Base-by-base conservation (phyloP, 805 yeast species). In the Starmerella asiatica region DNA sequence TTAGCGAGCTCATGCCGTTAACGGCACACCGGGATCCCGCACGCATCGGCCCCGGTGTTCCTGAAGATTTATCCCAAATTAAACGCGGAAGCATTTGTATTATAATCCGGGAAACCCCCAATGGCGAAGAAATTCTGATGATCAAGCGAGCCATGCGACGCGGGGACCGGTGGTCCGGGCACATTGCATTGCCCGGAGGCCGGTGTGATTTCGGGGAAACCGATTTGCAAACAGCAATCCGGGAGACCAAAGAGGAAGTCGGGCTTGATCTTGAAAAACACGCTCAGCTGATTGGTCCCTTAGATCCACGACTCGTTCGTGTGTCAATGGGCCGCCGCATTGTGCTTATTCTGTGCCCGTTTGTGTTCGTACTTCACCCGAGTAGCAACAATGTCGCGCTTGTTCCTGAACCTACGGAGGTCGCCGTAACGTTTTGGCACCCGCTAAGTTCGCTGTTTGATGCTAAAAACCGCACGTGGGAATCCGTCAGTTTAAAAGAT, bases 101-200 rank as follows among this genome's bases (percentile, higher is more conserved):
- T 2, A 30, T 30, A 8, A 37, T 44, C 15, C 19, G 42, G 7
- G 37, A 44, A 20, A 5, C 26, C 7, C 17, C 11, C 11, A 32
- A 16, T 2, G 44, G 39, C n/a, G 48, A 57, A 5, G 62, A 62
- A 36, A 41, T 62, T 3, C 55, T 62, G 29, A 49, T 62, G 33
- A 62, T 62, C 37, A 61, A 59, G 36, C 55, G 67, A 7, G 51
- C 64, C 2, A 44, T 48, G 3, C 47, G 61, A n/a, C 47, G 43
- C 9, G 46, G 58, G 2, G 67, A 62, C 37, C 47, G 63, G 15
- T 62, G 67, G 67, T 60, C 65, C 6, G 62, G 62, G 14, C 66
- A 62, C 42, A 53, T 62, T 32, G 67, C 65, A 2, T 37, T 62
- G 1, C 67, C 67, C 1, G 67, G 67, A 2, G 67, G 67, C 9